Base-by-base conservation (phyloP, 495 filamentous ascomycete genomes). In the Lophiostoma macrostomum region DNA sequence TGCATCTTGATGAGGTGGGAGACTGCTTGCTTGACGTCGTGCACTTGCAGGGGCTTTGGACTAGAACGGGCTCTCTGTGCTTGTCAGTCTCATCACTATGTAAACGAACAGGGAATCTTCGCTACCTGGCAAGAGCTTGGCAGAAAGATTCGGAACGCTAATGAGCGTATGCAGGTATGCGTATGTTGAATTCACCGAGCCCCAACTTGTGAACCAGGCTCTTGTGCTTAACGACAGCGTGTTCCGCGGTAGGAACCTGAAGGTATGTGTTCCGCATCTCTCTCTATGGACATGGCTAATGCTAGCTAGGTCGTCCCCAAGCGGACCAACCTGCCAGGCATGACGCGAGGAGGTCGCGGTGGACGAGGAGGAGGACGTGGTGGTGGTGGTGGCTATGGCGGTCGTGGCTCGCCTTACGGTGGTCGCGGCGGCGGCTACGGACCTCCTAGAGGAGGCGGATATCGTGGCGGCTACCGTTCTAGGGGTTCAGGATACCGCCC, bases 151-250 rank as follows among this genome's bases (percentile, higher is more conserved):
- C 20, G 71, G 69, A 68, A 72, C 61, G 67, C 77, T 80, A 76
- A 80, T 72, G 53, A 60, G 60, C 52, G 60, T 31, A 65, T 67
- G 64, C 71, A 97, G 91, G 25, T 99, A 99, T 71, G 94, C 94
- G 61, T 99, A 99, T 71, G 94, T 99, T 50, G 94, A 99, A 70
- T 99, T 99, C 64, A 85, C 89, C 14, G 94, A 99, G 71, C 93
- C 94, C 24, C 88, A 83, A 68, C 77, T 96, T 25, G 91, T 99
- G 48, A 87, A 88, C 20, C 87, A 95, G 68, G 94, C 94, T 11
- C 79, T 99, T 42, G 89, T 96, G 14, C 73, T 99, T 57, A 97
- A 99, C 64, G 94, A 97, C 69, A 96, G 90, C 69, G 81, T 95
- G 53, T 96, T 99, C 71, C 88, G 91, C 56, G 93, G 90, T 43